Percentiles rank a stretch among this genome's conserved stretches.
Evolutionary conservation across 1,139 yeast genomes (phyloP).

Genomic region (Kodamaea derodonti): DNA sequence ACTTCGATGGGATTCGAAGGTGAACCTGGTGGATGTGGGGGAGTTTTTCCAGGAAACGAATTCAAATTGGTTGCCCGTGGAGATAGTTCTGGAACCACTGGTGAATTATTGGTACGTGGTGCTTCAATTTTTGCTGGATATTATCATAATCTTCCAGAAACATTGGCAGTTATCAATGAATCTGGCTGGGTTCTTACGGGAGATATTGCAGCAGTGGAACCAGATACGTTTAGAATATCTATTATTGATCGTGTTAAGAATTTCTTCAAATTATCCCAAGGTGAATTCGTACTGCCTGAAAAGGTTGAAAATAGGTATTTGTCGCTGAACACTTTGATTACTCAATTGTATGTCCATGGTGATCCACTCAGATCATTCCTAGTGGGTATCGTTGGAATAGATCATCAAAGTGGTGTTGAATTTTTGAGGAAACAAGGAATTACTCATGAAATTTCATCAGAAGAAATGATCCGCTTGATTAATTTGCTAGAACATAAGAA

Average conservation of each 20-base stretch:
- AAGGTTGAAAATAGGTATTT: constrained; percentile 37
- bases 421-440: constrained; percentile 21
- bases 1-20: constrained; percentile 11
- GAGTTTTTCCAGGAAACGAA: constrained; percentile 8
- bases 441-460: constrained; percentile 9
- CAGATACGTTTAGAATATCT: constrained; percentile 22
- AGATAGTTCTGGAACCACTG: constrained; percentile 13
- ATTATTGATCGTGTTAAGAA: constrained; percentile 43
- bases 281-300: constrained; percentile 44
- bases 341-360: constrained; percentile 50
- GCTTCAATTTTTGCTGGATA: constrained; percentile 61
- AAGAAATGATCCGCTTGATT: constrained; percentile 22
- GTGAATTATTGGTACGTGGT: constrained; percentile 66
- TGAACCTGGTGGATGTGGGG: constrained; percentile 17
- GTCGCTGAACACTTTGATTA: constrained; percentile 28
- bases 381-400: constrained; percentile 51
- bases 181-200: constrained; percentile 55
- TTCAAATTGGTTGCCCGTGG: constrained; percentile 5
- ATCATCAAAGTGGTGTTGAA: constrained; percentile 24
- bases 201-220: constrained; percentile 32
- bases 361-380: constrained; percentile 56
- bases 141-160: constrained; percentile 54
- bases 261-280: constrained; percentile 43
- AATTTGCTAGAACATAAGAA: constrained; percentile 25
- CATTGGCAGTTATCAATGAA: constrained; percentile 48